Evolutionary conservation across 2,329 filamentous ascomycete species (phyloP), one percentile per base, ranked within the genome.

Genomic region (Teratosphaeria nubilosa): DNA sequence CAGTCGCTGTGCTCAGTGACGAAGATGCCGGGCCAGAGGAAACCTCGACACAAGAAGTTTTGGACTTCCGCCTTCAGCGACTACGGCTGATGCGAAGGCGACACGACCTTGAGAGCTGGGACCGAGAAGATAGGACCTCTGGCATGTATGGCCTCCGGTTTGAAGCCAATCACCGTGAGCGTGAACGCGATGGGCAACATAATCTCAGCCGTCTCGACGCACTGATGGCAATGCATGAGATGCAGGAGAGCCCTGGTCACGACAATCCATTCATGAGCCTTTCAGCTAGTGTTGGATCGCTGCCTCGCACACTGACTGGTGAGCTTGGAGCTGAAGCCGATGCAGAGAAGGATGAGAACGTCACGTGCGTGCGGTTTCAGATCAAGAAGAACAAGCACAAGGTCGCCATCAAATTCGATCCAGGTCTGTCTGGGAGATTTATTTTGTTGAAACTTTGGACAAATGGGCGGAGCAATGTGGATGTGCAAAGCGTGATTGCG

Each of bases 381-480:
- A 95, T 96, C 57, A 86, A 88, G 67, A 83, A 85, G 71, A 83
- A 87, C 66, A 91, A 90, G 76, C 90, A 84, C 75, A 90, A 87
- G 73, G 92, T 94, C 65, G 91, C 86, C 14, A 87, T 97, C 66
- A 86, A 84, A 59, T 96, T 97, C 65, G 84, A 91, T 65, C 88
- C 90, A 58, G 86, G 88, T 0, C 82, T 94, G 60, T 81, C 74
- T 72, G 80, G 76, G 31, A 56, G 89, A 58, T 95, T 88, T 70
- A 87, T 97, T 56, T 74, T 96, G 50, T 78, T 97, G 62, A 96
- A 96, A 77, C 83, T 96, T 71, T 96, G 90, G 88, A 91, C 86
- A 66, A 82, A 83, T 59, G 81, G 84, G 27, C 83, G 86, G 53
- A 79, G 82, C 3, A 95, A 95, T 67, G 95, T 96, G 63, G 91